Evolutionary conservation across 164 flowering plant genomes (phyloP).

Genomic region (Warburgia ugandensis): DNA sequence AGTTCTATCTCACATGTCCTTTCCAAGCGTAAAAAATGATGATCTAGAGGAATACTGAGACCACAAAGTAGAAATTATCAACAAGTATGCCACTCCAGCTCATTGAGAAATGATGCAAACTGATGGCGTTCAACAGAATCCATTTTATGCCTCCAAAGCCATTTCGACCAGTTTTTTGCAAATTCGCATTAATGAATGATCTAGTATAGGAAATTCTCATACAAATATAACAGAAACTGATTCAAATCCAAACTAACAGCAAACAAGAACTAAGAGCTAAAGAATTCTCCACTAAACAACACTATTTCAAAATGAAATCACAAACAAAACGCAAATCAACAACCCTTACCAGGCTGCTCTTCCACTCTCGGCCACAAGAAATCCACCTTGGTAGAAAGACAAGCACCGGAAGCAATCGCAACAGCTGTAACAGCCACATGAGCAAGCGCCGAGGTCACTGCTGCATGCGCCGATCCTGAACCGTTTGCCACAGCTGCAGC

Average conservation of each 20-base stretch:
- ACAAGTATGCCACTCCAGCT: no score
- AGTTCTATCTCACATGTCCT: no score
- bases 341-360: slow-evolving; percentile 63
- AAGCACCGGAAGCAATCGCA: slow-evolving; percentile 94
- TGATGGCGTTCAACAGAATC: no score
- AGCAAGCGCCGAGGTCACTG: slow-evolving; percentile 71
- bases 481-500: slow-evolving; percentile 44
- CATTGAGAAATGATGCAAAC: no score
- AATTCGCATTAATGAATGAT: no score
- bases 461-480: slow-evolving; percentile 60
- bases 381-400: slow-evolving; percentile 87
- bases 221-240: no score
- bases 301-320: not conserved
- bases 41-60: no score
- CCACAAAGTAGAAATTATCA: no score
- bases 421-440: slow-evolving; percentile 88
- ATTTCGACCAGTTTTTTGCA: no score
- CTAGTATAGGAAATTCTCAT: no score
- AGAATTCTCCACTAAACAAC: not conserved
- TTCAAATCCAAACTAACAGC: not conserved
- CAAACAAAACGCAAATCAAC: not conserved
- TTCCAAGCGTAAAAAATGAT: no score
- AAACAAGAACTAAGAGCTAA: not conserved
- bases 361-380: slow-evolving; percentile 79
- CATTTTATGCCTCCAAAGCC: no score